Percentiles rank a stretch among this genome's conserved stretches.
phyloP scores from a whole-genome alignment of 2,329 filamentous ascomycete genomes.

The Intubia oerlemansii region DNA sequence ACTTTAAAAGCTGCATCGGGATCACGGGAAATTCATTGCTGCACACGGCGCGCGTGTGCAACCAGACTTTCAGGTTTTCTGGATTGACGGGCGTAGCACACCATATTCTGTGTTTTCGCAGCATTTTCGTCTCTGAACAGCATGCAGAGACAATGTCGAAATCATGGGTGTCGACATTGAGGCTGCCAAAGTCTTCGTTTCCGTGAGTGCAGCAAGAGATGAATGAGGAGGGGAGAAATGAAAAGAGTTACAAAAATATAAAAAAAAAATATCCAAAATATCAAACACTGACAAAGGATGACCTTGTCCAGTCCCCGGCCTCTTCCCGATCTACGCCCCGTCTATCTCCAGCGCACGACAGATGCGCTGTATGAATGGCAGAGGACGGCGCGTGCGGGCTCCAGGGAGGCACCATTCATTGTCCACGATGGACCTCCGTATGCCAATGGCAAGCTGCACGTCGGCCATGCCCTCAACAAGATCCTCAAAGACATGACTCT shows the following conservation, averaged over 20 bases:
- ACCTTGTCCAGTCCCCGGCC: slow-evolving; percentile 37
- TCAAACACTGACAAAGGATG: too few relatives aligned
- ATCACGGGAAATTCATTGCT: too few relatives aligned
- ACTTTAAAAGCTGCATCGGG: too few relatives aligned
- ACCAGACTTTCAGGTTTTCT: too few relatives aligned
- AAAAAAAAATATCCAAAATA: not conserved
- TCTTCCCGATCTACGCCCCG: slow-evolving; percentile 23
- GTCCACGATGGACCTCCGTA: slow-evolving; percentile 95
- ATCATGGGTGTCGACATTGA: slow-evolving; percentile 54
- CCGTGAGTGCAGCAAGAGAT: slow-evolving; percentile 25
- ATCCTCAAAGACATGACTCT: slow-evolving; percentile 88
- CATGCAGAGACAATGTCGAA: slow-evolving; percentile 19
- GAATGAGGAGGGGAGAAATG: not conserved
- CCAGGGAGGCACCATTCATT: slow-evolving; percentile 35
- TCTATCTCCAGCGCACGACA: slow-evolving; percentile 55
- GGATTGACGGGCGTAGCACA: too few relatives aligned
- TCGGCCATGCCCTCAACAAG: slow-evolving; percentile 93
- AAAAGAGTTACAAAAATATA: not conserved
- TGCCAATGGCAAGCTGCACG: slow-evolving; percentile 78
- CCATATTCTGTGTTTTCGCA: too few relatives aligned
- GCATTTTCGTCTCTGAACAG: too few relatives aligned
- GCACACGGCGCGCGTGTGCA: too few relatives aligned
- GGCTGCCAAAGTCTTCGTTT: slow-evolving; percentile 54
- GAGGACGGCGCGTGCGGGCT: slow-evolving; percentile 26
- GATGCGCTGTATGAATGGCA: slow-evolving; percentile 89